Base-by-base conservation (phyloP, 225 moss, liverwort and hornwort species). In the Pseudisothecium myosuroides region DNA sequence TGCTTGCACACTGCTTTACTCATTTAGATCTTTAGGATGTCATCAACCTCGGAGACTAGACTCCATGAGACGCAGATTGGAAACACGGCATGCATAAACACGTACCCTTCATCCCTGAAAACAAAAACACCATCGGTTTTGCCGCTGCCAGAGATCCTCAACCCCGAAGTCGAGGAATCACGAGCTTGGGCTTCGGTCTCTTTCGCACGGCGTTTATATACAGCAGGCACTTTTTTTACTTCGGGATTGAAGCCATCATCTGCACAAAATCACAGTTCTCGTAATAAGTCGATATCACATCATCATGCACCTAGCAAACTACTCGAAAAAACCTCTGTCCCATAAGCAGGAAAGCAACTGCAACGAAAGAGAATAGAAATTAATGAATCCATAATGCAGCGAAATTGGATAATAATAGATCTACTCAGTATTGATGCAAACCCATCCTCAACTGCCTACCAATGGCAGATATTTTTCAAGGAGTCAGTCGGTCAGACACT, bases 171-270 rank as follows among this genome's bases (percentile, higher is more conserved):
- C 63, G 86, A 62, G 64, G 86, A 84, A 81, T 92, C 83, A 37
- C 85, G 82, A 87, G 43, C 55, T 88, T 89, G 82, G 27, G 90
- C 34, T 81, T 84, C 89, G 59, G 84, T 19, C 76, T 94, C 93
- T 93, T 94, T 97, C 27, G 92, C 89, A 72, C 97, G 98, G 78
- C 98, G 97, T 91, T 92, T 96, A 72, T 98, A 98, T 11, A 97
- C 96, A 76, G 95, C 91, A 59, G 93, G 92, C 36, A 88, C 87
- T 83, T 96, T 95, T 81, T 95, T 93, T 18, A 76, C 77, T 78
- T 89, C 92, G 14, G 54, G 65, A 72, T 84, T 91, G 85, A 91
- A 90, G 49, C 64, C 89, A 88, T 90, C 94, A 82, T 78, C 94
- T 95, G 91, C 86, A 52, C 79, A 61, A 62, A 55, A 28, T 61